Percentiles rank a stretch among this genome's conserved stretches.
Evolutionary conservation across 306 rosid species (phyloP).

Genomic region (Chamaecrista fasciculata): DNA sequence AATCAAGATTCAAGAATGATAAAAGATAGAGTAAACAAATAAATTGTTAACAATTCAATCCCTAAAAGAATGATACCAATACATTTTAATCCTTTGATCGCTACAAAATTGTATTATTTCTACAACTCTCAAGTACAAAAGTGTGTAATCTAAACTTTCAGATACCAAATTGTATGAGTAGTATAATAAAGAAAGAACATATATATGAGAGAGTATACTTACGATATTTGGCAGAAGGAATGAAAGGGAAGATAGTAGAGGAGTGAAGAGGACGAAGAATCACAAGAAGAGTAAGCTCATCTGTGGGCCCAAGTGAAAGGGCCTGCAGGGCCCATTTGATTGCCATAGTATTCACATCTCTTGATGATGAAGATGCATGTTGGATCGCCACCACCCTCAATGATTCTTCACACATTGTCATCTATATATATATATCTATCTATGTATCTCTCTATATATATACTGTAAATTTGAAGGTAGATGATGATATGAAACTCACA

Average conservation of each 20-base stretch:
- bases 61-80: no score
- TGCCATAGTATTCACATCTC: constrained; percentile 42
- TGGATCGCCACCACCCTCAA: constrained; percentile 58
- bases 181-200: background rate
- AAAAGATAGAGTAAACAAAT: no score
- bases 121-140: no score
- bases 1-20: background rate
- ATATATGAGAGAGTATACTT: constrained; percentile 17
- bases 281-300: constrained; percentile 1
- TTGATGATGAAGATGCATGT: constrained; percentile 47
- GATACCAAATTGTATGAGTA: no score
- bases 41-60: no score
- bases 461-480: no score
- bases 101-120: no score
- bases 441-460: no score
- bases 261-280: constrained; percentile 56
- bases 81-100: no score
- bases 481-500: no score
- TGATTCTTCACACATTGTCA: constrained; percentile 26
- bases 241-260: constrained; percentile 51
- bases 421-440: background rate
- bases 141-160: no score
- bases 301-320: constrained; percentile 35
- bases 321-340: constrained; percentile 43
- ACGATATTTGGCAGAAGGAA: constrained; percentile 38